A percentile compares a stretch with the other conserved stretches of the same genome.
phyloP scores from a whole-genome alignment of 2,329 filamentous ascomycete genomes.

The Xylaria digitata region DNA sequence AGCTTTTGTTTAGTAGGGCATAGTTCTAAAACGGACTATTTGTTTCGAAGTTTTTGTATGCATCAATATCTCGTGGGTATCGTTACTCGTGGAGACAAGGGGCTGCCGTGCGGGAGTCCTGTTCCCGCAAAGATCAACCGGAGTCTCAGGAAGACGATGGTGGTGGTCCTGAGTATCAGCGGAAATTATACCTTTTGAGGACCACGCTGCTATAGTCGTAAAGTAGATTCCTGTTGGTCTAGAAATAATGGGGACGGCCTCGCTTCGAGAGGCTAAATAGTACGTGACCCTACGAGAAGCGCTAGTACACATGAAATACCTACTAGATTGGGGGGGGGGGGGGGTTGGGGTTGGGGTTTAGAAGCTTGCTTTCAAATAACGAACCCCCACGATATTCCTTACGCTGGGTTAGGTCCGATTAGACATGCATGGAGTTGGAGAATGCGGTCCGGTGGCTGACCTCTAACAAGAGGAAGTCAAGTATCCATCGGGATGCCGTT shows the following conservation, averaged over 20 bases:
- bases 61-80: conserved; percentile 12
- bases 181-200: conserved; percentile 10
- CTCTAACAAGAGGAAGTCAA: conserved; percentile 17
- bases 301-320: conserved; percentile 9
- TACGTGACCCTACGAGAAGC: conserved; percentile 14
- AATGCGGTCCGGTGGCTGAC: conserved; percentile 31
- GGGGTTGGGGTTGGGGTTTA: conserved; percentile 15
- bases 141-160: conserved; percentile 10
- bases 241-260: conserved; percentile 18
- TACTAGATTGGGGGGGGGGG: background rate
- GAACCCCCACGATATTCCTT: conserved; percentile 35
- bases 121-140: conserved; percentile 25
- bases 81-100: conserved; percentile 25
- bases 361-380: conserved; percentile 17
- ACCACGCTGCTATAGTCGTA: conserved; percentile 9
- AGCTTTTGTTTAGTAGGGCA: background rate
- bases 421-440: conserved; percentile 37
- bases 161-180: conserved; percentile 19
- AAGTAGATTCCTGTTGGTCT: conserved; percentile 4
- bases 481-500: conserved; percentile 9
- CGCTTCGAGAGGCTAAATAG: conserved; percentile 37
- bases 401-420: conserved; percentile 41
- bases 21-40: background rate
- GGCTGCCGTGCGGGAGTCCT: conserved; percentile 28
- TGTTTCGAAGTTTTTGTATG: conserved; percentile 4